Evolutionary conservation across 768 basidiomycete species (phyloP).

Genomic region (Crassisporium funariophilum): DNA sequence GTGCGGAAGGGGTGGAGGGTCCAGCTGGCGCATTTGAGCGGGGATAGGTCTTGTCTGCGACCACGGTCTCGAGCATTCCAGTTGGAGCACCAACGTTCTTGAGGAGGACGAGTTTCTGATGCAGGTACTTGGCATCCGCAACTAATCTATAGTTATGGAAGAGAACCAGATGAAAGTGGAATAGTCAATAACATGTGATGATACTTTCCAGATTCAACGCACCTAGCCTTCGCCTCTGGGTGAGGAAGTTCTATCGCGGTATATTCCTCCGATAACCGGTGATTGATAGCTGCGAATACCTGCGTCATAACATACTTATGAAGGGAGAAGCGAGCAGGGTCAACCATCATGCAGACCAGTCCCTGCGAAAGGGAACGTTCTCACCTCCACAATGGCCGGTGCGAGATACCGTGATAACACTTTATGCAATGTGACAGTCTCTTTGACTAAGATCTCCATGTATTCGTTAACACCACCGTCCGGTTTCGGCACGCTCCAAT

Average conservation of each 20-base stretch:
- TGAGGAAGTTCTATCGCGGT: slow-evolving; percentile 78
- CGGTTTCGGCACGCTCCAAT: slow-evolving; percentile 71
- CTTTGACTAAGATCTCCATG: slow-evolving; percentile 91
- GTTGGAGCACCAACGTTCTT: slow-evolving; percentile 74
- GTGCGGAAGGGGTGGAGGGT: slow-evolving; percentile 22
- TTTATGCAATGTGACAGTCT: slow-evolving; percentile 94
- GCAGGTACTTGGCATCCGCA: slow-evolving; percentile 76
- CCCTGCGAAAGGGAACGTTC: slow-evolving; percentile 24
- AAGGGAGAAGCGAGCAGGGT: slow-evolving; percentile 11
- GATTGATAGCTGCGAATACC: slow-evolving; percentile 91
- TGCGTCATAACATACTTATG: slow-evolving; percentile 88
- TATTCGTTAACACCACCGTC: slow-evolving; percentile 79
- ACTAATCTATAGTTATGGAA: no score
- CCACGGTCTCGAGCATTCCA: slow-evolving; percentile 82
- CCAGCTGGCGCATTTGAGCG: slow-evolving; percentile 24
- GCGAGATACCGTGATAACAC: slow-evolving; percentile 91
- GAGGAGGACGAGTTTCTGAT: slow-evolving; percentile 72
- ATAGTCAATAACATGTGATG: no score
- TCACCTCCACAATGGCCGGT: slow-evolving; percentile 78
- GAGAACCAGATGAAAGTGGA: slow-evolving; percentile 47
- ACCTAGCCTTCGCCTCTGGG: slow-evolving; percentile 87
- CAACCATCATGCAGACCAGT: slow-evolving; percentile 6
- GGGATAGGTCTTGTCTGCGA: slow-evolving; percentile 75
- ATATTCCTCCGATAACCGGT: slow-evolving; percentile 87
- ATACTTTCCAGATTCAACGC: no score